These are phyloP conservation scores for Hagleromyces aurorensis DNA, from an alignment of 805 yeast genomes.

Conservation along the genomic window DNA sequence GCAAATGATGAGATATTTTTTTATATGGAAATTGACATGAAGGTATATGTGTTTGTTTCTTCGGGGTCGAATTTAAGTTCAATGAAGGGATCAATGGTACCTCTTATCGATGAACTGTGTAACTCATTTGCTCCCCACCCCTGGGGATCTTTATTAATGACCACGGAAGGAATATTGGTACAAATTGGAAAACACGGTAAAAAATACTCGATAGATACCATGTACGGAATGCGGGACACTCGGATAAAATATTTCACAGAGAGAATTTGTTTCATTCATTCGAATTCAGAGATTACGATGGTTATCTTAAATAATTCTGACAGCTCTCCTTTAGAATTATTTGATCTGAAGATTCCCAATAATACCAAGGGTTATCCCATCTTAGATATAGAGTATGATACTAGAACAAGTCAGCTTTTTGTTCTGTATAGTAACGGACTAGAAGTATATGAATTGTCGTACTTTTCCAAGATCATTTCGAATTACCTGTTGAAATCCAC, in stretches of 20 bases:
- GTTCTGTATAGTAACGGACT: conserved; percentile 20
- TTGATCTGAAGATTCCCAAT: conserved; percentile 16
- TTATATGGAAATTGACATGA: no score
- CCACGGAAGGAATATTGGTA: no score
- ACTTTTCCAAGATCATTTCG: conserved; percentile 16
- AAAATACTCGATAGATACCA: no score
- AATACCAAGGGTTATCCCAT: conserved; percentile 13
- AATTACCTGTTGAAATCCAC: conserved; percentile 22
- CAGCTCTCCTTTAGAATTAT: conserved; percentile 1
- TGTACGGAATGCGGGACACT: conserved; percentile 6
- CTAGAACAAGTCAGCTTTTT: conserved; percentile 7
- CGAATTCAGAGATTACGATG: conserved; percentile 8
- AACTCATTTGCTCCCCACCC: no score
- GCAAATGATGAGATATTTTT: no score
- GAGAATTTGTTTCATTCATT: conserved; percentile 6
- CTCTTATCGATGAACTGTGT: no score
- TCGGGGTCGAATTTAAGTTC: no score
- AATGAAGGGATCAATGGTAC: no score
- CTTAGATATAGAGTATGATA: conserved; percentile 13
- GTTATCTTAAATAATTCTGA: conserved; percentile 1
- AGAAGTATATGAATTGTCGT: conserved; percentile 15
- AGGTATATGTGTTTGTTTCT: no score
- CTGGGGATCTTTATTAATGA: no score
- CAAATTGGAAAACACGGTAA: no score
- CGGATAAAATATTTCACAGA: conserved; percentile 8